Evolutionary conservation across 2,329 filamentous ascomycete species (phyloP), one percentile per base, ranked within the genome.

Genomic region (Colletotrichum sansevieriae): DNA sequence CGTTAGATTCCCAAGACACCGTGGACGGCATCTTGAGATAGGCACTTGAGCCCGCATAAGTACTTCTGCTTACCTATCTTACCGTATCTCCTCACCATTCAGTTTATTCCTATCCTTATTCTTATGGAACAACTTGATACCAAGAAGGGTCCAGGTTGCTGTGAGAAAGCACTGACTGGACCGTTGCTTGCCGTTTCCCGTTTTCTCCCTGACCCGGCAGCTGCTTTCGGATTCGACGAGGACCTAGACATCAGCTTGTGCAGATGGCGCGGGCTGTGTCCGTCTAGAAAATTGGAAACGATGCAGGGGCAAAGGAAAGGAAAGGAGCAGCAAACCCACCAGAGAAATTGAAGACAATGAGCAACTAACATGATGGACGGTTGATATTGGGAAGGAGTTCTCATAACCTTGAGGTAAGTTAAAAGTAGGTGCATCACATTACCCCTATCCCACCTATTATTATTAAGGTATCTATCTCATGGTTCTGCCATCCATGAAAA

Each of bases 211-310:
- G 22, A 54, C 25, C 58, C 37, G 43, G 33, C 64, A 67, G 35
- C 35, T 33, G 44, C 22, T 44, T 29, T 63, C 59, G 64, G 64
- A 29, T 58, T 67, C 65, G 54, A 63, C 59, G 44, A 67, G 44
- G 60, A 58, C 60, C 59, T 58, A 33, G 65, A 58, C 52, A 37
- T 39, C 25, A 52, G 37, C 35, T 39, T 22, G 41, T 43, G 22
- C 51, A 29, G 58, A 56, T 39, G 46, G 52, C 33, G 52, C 39
- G 51, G 63, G 57, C 56, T 59, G 56, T 59, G 56, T 59, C 56
- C 25, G 29, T 59, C 22, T 9, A 18, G 33, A 60, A 60, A 67
- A 57, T 37, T 56, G 41, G 47, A 47, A 46, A 54, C 51, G 43
- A 35, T 44, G 47, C 35, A 43, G 52, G 35, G 51, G 51, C n/a